Evolutionary conservation across 345 rosid species (phyloP).

Genomic region (Erodium maritimum): DNA sequence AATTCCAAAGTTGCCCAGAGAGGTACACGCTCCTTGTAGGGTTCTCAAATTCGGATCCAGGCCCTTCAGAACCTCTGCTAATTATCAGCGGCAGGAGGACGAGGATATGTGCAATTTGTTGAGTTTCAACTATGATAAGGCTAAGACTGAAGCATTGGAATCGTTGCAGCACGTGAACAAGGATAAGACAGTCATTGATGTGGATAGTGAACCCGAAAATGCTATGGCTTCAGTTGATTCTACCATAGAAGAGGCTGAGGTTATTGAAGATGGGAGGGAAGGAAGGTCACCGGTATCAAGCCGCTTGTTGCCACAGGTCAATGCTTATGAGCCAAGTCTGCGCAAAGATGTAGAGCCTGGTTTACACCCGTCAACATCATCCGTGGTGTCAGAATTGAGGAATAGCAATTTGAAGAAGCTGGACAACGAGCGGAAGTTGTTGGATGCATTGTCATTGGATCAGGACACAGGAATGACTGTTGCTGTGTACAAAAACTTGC

Average conservation of each 20-base stretch:
- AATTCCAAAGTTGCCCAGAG: conserved; percentile 34
- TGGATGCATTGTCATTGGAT: conserved; percentile 1
- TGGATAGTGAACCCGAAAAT: conserved; percentile 24
- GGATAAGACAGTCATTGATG: conserved; percentile 32
- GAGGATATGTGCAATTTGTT: too few species aligned
- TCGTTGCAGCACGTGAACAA: conserved; percentile 23
- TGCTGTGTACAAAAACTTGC: conserved; percentile 55
- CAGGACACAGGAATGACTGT: conserved; percentile 7
- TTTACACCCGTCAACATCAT: conserved; percentile 9
- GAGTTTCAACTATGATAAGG: conserved; percentile 14
- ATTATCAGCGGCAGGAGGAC: too few species aligned
- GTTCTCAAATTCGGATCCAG: conserved; percentile 30
- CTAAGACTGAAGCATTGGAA: conserved; percentile 32
- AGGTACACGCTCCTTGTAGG: conserved; percentile 80
- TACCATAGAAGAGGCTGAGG: conserved; percentile 33
- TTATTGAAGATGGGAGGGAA: conserved; percentile 5
- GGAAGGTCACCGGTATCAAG: too few species aligned
- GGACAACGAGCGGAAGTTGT: conserved; percentile 22
- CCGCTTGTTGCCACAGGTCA: too few species aligned
- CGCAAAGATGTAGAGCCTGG: conserved; percentile 19
- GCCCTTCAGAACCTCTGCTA: too few species aligned
- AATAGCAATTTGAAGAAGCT: conserved; percentile 23
- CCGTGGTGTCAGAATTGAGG: conserved; percentile 25
- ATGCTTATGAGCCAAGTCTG: conserved; percentile 9
- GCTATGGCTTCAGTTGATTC: conserved; percentile 43